phyloP scores from a whole-genome alignment of 768 basidiomycete genomes.

The Mycena alexandri region DNA sequence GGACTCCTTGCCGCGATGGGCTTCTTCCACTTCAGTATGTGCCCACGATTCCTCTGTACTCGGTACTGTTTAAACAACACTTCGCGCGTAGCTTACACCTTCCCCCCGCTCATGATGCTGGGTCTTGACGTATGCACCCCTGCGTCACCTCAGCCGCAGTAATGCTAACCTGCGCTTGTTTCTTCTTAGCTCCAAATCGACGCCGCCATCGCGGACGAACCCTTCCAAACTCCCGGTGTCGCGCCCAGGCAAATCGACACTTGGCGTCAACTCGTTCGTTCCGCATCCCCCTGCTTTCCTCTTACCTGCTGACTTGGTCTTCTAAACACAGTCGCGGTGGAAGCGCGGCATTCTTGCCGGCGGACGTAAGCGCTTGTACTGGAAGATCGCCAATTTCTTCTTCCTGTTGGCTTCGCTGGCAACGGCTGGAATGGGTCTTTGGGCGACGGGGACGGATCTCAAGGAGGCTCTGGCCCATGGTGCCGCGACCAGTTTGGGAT shows the following conservation, averaged over 20 bases:
- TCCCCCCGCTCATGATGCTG: constrained; percentile 22
- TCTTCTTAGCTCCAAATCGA: constrained; percentile 16
- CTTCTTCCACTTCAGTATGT: constrained; percentile 27
- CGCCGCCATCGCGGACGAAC: constrained; percentile 16
- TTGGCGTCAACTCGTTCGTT: constrained; percentile 8
- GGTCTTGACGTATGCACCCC: constrained; percentile 9
- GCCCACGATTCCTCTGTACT: not conserved
- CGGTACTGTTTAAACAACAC: not conserved
- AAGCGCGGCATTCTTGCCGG: constrained; percentile 16
- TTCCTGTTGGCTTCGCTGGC: constrained; percentile 11
- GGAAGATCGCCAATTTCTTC: constrained; percentile 14
- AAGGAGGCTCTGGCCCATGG: not conserved
- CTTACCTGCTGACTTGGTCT: not conserved
- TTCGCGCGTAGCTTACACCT: constrained; percentile 9
- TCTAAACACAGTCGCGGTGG: constrained; percentile 5
- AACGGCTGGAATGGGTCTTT: constrained; percentile 21
- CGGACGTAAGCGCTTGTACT: constrained; percentile 8
- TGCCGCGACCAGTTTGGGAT: constrained; percentile 15
- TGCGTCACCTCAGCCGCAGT: not conserved
- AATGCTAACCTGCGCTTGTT: not conserved
- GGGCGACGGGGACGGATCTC: constrained; percentile 17
- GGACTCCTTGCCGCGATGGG: constrained; percentile 19
- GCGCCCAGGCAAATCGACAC: constrained; percentile 12
- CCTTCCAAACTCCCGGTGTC: constrained; percentile 13
- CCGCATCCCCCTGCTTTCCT: not conserved